phyloP scores from a whole-genome alignment of 2,329 filamentous ascomycete species.

The Cryphonectria radicalis region DNA sequence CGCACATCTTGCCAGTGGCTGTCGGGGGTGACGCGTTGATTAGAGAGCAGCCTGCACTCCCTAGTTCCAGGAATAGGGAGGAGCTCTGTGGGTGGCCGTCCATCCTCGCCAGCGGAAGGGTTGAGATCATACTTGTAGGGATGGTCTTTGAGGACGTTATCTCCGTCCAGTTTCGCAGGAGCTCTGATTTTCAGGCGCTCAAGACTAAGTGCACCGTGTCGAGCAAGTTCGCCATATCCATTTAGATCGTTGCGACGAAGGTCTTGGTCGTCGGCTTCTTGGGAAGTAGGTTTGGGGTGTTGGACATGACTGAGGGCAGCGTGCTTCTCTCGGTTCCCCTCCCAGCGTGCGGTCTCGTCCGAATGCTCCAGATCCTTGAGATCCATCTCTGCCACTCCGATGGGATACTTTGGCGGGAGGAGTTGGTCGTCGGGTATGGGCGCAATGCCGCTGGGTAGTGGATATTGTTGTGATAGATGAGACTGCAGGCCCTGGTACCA shows the following conservation, averaged over 20 bases:
- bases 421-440: slow-evolving; percentile 76
- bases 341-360: slow-evolving; percentile 11
- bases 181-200: slow-evolving; percentile 32
- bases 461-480: slow-evolving; percentile 68
- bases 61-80: slow-evolving; percentile 64
- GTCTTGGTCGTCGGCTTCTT: slow-evolving; percentile 32
- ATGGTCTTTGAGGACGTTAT: slow-evolving; percentile 43
- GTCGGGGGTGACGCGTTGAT: slow-evolving; percentile 73
- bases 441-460: slow-evolving; percentile 66
- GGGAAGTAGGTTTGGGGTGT: slow-evolving; percentile 25
- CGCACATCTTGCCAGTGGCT: slow-evolving; percentile 95
- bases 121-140: slow-evolving; percentile 40
- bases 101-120: slow-evolving; percentile 30
- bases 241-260: slow-evolving; percentile 18
- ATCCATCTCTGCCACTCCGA: slow-evolving; percentile 31
- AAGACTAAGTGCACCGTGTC: slow-evolving; percentile 16
- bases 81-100: slow-evolving; percentile 37
- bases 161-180: slow-evolving; percentile 36
- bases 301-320: slow-evolving; percentile 34
- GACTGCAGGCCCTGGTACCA: slow-evolving; percentile 74
- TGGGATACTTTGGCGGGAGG: slow-evolving; percentile 73
- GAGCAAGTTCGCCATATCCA: slow-evolving; percentile 12
- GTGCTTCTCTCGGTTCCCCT: slow-evolving; percentile 30
- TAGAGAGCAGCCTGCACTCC: slow-evolving; percentile 63
- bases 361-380: neutral